Evolutionary conservation across 1,284 basidiomycete species (phyloP).

Genomic region (Moesziomyces parantarcticus): DNA sequence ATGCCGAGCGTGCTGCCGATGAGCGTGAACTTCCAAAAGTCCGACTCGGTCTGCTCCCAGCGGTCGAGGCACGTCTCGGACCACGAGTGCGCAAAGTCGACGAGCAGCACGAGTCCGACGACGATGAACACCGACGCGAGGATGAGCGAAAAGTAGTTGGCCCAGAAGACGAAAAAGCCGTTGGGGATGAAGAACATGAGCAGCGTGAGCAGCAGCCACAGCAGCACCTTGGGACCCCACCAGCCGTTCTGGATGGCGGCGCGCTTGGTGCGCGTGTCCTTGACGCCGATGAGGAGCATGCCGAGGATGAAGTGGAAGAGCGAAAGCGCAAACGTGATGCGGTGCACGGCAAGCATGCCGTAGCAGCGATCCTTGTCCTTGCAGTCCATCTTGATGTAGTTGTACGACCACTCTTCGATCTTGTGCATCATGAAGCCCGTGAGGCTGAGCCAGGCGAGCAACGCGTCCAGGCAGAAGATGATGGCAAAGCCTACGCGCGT

Average conservation of each 20-base stretch:
- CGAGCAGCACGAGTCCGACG: slow-evolving; percentile 93
- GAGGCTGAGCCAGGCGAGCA: slow-evolving; percentile 95
- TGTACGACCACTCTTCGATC: slow-evolving; percentile 91
- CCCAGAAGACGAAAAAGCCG: slow-evolving; percentile 94
- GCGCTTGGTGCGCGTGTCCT: slow-evolving; percentile 87
- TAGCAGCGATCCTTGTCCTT: slow-evolving; percentile 87
- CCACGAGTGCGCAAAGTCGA: slow-evolving; percentile 99
- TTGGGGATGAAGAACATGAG: slow-evolving; percentile 93
- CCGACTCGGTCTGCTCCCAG: slow-evolving; percentile 86
- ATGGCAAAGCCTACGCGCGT: slow-evolving; percentile 96
- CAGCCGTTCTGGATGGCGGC: slow-evolving; percentile 98
- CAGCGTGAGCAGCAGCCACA: slow-evolving; percentile 81
- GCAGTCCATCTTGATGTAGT: slow-evolving; percentile 98
- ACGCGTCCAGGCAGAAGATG: slow-evolving; percentile 95
- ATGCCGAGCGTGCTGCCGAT: slow-evolving; percentile 90
- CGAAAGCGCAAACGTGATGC: slow-evolving; percentile 93
- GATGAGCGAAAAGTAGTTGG: slow-evolving; percentile 88
- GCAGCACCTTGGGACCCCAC: slow-evolving; percentile 96
- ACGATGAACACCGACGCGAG: slow-evolving; percentile 92
- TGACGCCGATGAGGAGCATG: slow-evolving; percentile 82
- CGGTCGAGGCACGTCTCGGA: slow-evolving; percentile 95
- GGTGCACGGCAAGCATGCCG: slow-evolving; percentile 95
- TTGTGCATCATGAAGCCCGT: slow-evolving; percentile 86
- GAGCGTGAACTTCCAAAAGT: slow-evolving; percentile 95
- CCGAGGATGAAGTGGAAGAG: slow-evolving; percentile 89